phyloP scores from a whole-genome alignment of 23 red algal species.

The Chondrus crispus region DNA sequence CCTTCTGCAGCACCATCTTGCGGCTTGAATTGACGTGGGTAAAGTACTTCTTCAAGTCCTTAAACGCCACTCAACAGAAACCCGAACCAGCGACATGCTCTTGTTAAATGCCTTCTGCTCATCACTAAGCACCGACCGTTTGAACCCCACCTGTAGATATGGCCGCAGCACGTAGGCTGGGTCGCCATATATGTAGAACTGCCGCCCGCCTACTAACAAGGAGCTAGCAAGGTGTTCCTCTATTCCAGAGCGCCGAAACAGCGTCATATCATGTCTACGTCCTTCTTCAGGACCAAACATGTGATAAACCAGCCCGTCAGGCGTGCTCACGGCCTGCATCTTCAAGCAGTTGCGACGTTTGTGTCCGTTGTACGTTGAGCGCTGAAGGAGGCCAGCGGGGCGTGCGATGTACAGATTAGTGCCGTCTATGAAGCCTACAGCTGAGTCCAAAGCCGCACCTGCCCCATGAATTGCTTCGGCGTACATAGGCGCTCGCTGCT shows the following conservation, averaged over 20 bases:
- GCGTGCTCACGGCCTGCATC: background rate
- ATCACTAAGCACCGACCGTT: background rate
- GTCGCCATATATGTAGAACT: slow-evolving; percentile 27
- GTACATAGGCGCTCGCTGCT: background rate
- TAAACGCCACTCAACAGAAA: background rate
- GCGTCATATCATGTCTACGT: slow-evolving; percentile 6
- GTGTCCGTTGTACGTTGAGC: background rate
- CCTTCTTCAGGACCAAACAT: background rate
- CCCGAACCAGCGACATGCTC: background rate
- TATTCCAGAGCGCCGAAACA: background rate
- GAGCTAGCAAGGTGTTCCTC: background rate
- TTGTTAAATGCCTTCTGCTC: slow-evolving; percentile 25
- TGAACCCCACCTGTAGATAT: background rate
- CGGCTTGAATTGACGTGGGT: background rate
- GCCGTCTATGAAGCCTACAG: slow-evolving; percentile 4
- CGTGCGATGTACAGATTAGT: background rate
- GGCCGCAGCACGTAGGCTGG: background rate
- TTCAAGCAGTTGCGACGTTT: slow-evolving; percentile 17
- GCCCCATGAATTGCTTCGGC: background rate
- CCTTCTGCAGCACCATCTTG: background rate
- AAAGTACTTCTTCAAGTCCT: slow-evolving; percentile 24
- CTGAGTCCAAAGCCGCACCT: background rate
- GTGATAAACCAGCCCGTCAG: slow-evolving; percentile 11
- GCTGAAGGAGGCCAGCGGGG: background rate
- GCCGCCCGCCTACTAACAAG: background rate